Evolutionary conservation across 495 filamentous ascomycete species (phyloP), one percentile per base, ranked within the genome.

Genomic region (Achaetomiella virescens): DNA sequence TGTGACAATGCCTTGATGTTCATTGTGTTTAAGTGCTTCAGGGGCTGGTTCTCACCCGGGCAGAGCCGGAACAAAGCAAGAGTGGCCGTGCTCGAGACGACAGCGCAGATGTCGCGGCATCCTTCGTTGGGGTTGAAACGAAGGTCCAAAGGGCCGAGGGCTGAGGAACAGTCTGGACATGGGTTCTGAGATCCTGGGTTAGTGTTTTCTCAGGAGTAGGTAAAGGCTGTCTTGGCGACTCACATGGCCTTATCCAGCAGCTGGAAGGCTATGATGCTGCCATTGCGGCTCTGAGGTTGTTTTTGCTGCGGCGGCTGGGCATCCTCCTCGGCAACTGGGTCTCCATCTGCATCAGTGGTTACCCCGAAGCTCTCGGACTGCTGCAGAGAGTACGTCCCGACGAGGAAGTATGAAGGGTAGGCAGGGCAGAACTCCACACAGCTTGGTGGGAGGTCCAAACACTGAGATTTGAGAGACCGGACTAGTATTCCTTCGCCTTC

Each of bases 321-420:
- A 25, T 73, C 68, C 6, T 72, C 65, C 41, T 87, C 49, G 24
- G 57, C 48, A 17, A 57, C 62, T 1, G 58, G 46, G 12, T 55
- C 58, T 18, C 68, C 64, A 35, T 64, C 62, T 35, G 75, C 70
- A 8, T 55, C n/a, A n/a, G n/a, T 66, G 2, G 14, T 61, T 27
- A 24, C 11, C 24, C 20, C 56, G 9, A 14, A 44, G 18, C 44
- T 48, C 6, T 76, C 70, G 5, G 72, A 68, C 51, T 79, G 77
- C 50, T 89, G 78, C 24, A 97, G 76, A 44, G 84, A 73, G 69
- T 98, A 98, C 1, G 93, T 96, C 20, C 93, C 93, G 37, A 96
- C 78, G 1, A 96, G 70, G 60, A 96, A 84, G 60, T 83, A 82
- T 9, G 85, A 73, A 7, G 82, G 81, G 36, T 81, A 62, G 6